Conservation (phyloP, 2,329 filamentous ascomycete species). For the Fusarium nurragi region DNA sequence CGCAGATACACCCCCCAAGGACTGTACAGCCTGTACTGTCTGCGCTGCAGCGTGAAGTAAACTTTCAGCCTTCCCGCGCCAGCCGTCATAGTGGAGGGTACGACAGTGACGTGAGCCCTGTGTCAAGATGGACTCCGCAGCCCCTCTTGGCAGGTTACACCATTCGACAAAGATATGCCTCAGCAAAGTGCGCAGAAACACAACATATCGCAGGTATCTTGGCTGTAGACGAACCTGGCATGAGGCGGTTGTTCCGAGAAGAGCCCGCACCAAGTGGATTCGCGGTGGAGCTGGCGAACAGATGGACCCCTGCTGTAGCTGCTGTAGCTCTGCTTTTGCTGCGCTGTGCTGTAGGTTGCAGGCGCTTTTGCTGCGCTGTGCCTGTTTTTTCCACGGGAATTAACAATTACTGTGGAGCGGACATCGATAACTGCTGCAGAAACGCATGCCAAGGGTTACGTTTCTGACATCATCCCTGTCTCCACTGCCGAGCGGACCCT, state of each 20-base stretch:
- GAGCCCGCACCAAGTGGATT: conserved; percentile 35
- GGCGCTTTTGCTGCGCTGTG: neutral
- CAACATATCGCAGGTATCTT: conserved; percentile 13
- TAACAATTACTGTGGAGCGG: conserved; percentile 9
- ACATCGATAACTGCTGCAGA: conserved; percentile 9
- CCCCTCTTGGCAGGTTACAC: conserved; percentile 36
- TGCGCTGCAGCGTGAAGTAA: neutral
- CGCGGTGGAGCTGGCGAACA: neutral
- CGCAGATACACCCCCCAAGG: neutral
- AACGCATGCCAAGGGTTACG: conserved; percentile 17
- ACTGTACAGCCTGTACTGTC: neutral
- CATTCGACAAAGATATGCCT: conserved; percentile 34
- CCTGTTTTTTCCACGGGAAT: conserved; percentile 30
- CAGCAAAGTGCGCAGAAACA: conserved; percentile 8
- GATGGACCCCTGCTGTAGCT: conserved; percentile 10
- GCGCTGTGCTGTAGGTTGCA: neutral
- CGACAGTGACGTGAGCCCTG: conserved; percentile 25
- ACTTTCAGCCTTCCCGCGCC: conserved; percentile 20
- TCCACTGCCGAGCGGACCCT: conserved; percentile 25
- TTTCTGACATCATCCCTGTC: conserved; percentile 38
- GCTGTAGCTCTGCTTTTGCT: too few relatives aligned
- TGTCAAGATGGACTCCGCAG: conserved; percentile 26
- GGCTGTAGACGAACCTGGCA: conserved; percentile 15
- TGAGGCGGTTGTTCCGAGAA: conserved; percentile 34
- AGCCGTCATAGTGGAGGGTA: conserved; percentile 18